Conservation (phyloP, 179 eudicot species). For the Actinidia arguta region DNA sequence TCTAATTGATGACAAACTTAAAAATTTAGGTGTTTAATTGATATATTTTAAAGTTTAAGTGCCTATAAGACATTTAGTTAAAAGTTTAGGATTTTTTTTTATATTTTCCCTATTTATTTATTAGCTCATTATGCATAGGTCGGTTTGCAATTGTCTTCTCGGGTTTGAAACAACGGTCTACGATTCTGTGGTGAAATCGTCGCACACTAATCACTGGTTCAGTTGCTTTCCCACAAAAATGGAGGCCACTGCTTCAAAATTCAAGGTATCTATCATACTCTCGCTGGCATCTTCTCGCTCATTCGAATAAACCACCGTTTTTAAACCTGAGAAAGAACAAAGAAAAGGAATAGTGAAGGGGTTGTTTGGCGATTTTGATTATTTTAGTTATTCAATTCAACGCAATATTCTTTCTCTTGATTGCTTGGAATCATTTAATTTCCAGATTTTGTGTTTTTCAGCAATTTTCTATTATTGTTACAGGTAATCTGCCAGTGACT, state of each 20-base stretch:
- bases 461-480: not conserved
- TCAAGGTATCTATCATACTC: constrained; percentile 15
- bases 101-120: no score
- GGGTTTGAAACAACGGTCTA: not conserved
- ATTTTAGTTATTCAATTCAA: not conserved
- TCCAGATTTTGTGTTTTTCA: not conserved
- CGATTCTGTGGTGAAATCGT: not conserved
- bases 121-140: no score
- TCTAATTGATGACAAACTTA: no score
- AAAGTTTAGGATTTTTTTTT: no score
- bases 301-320: not conserved
- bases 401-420: not conserved
- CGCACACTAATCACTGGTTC: not conserved
- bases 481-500: not conserved
- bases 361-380: not conserved
- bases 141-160: no score
- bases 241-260: not conserved
- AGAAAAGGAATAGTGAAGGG: not conserved
- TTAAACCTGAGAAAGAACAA: not conserved
- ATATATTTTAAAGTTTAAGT: no score
- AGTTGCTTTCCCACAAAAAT: constrained; percentile 3
- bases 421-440: not conserved
- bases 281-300: no score
- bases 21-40: no score
- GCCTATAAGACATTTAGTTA: no score